A percentile compares a stretch with the other conserved stretches of the same genome.
These are phyloP conservation scores for Lathyrus aphaca DNA, from an alignment of 306 rosid species.

Conservation along the genomic window DNA sequence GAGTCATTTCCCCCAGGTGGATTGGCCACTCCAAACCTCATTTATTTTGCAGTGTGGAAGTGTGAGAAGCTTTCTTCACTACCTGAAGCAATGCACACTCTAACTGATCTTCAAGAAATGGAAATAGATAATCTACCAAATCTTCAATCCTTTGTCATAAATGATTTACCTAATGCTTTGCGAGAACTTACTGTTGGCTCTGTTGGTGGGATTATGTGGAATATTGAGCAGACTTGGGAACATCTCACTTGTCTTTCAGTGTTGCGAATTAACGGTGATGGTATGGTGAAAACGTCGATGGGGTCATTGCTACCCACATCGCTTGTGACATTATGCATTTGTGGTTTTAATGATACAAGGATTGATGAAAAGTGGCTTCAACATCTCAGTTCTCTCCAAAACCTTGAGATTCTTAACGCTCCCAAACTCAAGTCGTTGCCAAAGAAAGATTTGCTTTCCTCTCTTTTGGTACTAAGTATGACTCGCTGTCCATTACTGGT, in stretches of 20 bases:
- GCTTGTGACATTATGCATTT: not conserved
- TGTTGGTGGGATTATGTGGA: too few relatives aligned
- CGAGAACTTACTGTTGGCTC: too few relatives aligned
- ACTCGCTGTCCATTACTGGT: not conserved
- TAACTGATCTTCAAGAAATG: too few relatives aligned
- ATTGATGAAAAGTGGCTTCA: not conserved
- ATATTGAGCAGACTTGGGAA: too few relatives aligned
- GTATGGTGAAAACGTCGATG: not conserved
- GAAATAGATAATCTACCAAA: too few relatives aligned
- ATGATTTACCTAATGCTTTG: too few relatives aligned
- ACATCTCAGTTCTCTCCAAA: not conserved
- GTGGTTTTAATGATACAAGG: not conserved
- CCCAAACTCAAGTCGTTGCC: not conserved
- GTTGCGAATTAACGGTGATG: not conserved
- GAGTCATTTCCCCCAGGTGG: too few relatives aligned
- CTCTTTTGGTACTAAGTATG: not conserved
- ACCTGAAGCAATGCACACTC: too few relatives aligned
- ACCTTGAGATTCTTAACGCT: not conserved
- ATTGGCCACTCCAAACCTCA: too few relatives aligned
- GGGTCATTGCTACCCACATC: conserved; percentile 2
- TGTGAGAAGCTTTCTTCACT: too few relatives aligned
- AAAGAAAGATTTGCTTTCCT: not conserved
- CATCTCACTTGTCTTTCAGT: not conserved
- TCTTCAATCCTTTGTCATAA: too few relatives aligned
- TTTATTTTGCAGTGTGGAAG: too few relatives aligned